Conservation (phyloP, 2,329 filamentous ascomycete genomes). For the Sarocladium oryzae region DNA sequence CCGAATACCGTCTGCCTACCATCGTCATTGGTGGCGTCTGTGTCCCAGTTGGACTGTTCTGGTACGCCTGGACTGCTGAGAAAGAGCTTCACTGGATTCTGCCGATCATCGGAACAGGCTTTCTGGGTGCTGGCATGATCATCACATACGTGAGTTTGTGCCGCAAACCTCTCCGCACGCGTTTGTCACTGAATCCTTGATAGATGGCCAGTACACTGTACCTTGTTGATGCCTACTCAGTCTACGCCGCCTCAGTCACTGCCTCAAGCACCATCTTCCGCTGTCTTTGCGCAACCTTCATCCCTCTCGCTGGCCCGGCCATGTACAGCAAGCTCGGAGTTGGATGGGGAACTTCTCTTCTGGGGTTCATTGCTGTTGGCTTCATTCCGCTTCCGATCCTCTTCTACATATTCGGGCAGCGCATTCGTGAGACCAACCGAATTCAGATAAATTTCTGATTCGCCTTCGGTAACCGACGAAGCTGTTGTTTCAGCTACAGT, state of each 20-base stretch:
- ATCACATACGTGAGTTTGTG: neutral
- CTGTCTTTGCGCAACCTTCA: constrained; percentile 48
- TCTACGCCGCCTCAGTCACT: constrained; percentile 53
- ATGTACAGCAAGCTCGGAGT: constrained; percentile 53
- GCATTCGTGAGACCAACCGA: too few relatives aligned
- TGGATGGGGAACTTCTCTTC: constrained; percentile 38
- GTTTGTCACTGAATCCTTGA: too few relatives aligned
- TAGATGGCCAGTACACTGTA: constrained; percentile 29
- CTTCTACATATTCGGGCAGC: too few relatives aligned
- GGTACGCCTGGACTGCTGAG: constrained; percentile 53
- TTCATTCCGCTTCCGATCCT: too few relatives aligned
- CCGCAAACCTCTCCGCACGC: too few relatives aligned
- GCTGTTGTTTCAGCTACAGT: too few relatives aligned
- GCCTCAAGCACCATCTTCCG: constrained; percentile 41
- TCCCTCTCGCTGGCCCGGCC: constrained; percentile 48
- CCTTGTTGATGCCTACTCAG: constrained; percentile 51
- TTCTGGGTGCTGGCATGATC: constrained; percentile 35
- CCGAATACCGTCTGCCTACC: constrained; percentile 44
- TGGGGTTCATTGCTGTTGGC: constrained; percentile 43
- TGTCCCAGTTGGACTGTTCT: constrained; percentile 48
- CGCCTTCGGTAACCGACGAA: too few relatives aligned
- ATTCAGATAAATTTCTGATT: too few relatives aligned
- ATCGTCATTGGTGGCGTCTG: constrained; percentile 48
- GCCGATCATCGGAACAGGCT: constrained; percentile 51
- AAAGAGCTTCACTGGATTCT: constrained; percentile 48